phyloP scores from a whole-genome alignment of 225 moss, liverwort and hornwort species.

The Polytrichum formosum region DNA sequence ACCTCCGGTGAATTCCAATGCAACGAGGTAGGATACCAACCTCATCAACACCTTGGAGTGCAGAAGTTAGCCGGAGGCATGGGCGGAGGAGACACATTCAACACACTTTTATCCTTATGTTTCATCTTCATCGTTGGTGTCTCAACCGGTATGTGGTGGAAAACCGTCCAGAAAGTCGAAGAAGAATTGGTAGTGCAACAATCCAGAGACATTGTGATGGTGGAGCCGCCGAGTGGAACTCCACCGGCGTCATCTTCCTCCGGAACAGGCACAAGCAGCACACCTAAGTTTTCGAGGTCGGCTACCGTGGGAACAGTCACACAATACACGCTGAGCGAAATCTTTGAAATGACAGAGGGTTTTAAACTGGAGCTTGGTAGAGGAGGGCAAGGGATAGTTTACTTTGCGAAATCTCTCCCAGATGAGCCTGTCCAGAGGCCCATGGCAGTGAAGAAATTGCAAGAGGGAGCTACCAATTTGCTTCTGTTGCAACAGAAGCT shows the following conservation, averaged over 20 bases:
- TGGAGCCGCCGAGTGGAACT: slow-evolving; percentile 1
- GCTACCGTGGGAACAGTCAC: slow-evolving; percentile 38
- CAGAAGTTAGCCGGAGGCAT: neutral
- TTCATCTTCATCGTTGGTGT: slow-evolving; percentile 47
- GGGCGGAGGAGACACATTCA: slow-evolving; percentile 17
- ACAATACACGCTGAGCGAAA: slow-evolving; percentile 37
- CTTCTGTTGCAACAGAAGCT: slow-evolving; percentile 29
- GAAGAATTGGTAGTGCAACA: slow-evolving; percentile 1
- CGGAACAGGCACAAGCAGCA: slow-evolving; percentile 21
- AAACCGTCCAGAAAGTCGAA: slow-evolving; percentile 12
- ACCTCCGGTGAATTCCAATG: neutral
- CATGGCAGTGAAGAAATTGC: slow-evolving; percentile 45
- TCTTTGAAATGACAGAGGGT: slow-evolving; percentile 31
- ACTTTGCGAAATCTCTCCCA: slow-evolving; percentile 31
- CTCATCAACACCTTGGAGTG: neutral
- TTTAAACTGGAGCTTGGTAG: slow-evolving; percentile 47
- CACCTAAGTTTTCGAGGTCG: slow-evolving; percentile 31
- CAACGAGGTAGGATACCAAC: slow-evolving; percentile 4
- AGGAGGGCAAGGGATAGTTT: slow-evolving; percentile 52
- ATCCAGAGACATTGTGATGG: slow-evolving; percentile 21
- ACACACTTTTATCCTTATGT: slow-evolving; percentile 26
- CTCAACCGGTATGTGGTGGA: slow-evolving; percentile 39
- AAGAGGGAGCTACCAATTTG: slow-evolving; percentile 33
- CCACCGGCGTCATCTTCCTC: slow-evolving; percentile 14
- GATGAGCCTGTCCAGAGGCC: slow-evolving; percentile 26